These are phyloP conservation scores for Yamadazyma jaroonii DNA, from an alignment of 1,139 yeast species.

Conservation along the genomic window DNA sequence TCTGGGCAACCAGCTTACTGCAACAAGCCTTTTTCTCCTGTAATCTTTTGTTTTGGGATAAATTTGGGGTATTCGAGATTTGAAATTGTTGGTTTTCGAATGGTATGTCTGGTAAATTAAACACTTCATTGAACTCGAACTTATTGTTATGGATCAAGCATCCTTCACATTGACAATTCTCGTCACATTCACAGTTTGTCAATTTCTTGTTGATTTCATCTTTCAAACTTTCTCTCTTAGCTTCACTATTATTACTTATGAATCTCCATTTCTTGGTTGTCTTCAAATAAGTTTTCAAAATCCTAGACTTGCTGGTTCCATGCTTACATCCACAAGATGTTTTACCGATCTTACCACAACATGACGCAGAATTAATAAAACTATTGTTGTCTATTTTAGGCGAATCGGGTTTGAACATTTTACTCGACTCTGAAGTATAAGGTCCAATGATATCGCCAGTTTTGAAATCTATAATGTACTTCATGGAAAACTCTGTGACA, in stretches of 20 bases:
- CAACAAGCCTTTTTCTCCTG: too few species aligned
- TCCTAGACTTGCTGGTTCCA: slow-evolving; percentile 32
- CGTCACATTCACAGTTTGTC: slow-evolving; percentile 23
- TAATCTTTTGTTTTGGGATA: too few species aligned
- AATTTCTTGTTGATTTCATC: slow-evolving; percentile 26
- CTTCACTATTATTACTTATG: slow-evolving; percentile 15
- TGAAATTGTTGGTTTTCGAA: too few species aligned
- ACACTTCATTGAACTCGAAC: slow-evolving; percentile 6
- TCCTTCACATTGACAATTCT: slow-evolving; percentile 43
- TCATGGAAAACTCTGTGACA: slow-evolving; percentile 45
- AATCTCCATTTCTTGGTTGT: slow-evolving; percentile 17
- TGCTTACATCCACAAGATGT: slow-evolving; percentile 31
- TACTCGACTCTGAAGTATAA: slow-evolving; percentile 23
- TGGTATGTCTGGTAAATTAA: background rate
- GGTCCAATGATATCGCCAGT: slow-evolving; percentile 46
- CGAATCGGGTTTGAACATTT: slow-evolving; percentile 17
- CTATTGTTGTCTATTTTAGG: slow-evolving; percentile 32
- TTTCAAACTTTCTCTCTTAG: slow-evolving; percentile 12
- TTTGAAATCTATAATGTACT: slow-evolving; percentile 49
- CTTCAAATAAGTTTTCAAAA: slow-evolving; percentile 34
- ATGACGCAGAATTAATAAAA: slow-evolving; percentile 33
- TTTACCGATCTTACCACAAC: slow-evolving; percentile 30
- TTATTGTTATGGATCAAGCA: slow-evolving; percentile 44
- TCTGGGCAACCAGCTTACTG: too few species aligned
- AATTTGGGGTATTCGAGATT: background rate